Evolutionary conservation across 371 early-diverging fungal genomes (phyloP).

Genomic region (Quaeritorhiza haematococci): DNA sequence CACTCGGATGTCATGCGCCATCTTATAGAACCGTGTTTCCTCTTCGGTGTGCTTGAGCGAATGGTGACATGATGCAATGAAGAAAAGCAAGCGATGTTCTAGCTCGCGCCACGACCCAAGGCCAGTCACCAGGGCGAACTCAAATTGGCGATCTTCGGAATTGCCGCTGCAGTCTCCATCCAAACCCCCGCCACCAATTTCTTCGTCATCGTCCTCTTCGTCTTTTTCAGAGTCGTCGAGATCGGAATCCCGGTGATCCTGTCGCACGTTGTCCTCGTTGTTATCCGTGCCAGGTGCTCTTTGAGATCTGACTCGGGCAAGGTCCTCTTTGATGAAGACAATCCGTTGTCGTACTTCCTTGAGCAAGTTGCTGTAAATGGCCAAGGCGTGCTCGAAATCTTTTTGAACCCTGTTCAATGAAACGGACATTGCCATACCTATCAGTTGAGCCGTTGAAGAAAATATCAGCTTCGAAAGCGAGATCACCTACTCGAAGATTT

Average conservation of each 20-base stretch:
- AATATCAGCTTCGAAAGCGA: too few species aligned
- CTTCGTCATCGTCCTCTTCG: not conserved
- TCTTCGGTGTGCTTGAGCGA: constrained; percentile 16
- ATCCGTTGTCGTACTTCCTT: not conserved
- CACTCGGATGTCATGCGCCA: constrained; percentile 45
- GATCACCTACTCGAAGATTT: constrained; percentile 7
- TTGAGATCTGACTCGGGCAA: not conserved
- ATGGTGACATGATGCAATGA: constrained; percentile 51
- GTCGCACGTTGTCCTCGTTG: too few species aligned
- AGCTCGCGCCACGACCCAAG: constrained; percentile 41
- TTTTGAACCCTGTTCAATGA: not conserved
- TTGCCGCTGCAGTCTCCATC: not conserved
- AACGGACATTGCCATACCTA: too few species aligned
- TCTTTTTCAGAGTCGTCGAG: not conserved
- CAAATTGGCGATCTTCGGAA: not conserved
- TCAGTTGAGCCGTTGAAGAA: too few species aligned
- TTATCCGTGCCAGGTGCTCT: too few species aligned
- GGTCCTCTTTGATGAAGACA: not conserved
- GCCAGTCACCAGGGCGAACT: not conserved
- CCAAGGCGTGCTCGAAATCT: not conserved
- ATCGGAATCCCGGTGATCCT: too few species aligned
- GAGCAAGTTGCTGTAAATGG: not conserved
- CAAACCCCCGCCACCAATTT: not conserved
- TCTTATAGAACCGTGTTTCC: constrained; percentile 39
- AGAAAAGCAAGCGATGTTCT: constrained; percentile 58